Evolutionary conservation across 83 land plant genomes (phyloP), one percentile per base, ranked within the genome.

Genomic region (Thuja plicata): DNA sequence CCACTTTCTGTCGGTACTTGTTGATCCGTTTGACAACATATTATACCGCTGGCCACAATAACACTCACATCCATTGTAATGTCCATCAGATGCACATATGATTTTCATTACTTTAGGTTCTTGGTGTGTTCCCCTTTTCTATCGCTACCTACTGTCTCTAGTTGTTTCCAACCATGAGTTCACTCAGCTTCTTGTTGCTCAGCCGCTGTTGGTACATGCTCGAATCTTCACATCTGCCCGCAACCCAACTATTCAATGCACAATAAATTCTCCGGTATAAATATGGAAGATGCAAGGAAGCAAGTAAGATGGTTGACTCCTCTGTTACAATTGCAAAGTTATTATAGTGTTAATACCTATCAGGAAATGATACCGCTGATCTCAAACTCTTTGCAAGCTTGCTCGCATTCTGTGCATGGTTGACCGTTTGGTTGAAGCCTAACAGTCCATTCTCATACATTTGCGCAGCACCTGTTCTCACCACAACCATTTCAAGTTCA

Each of bases 361-460:
- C 87, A 16, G 81, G 82, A 41, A 71, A 87, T 4, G 50, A 15
- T 45, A 74, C n/a, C 24, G n/a, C 15, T 0, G 94, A 91, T 7
- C 89, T n/a, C 35, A 93, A 24, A 87, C 86, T 87, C 11, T 57
- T 66, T n/a, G 94, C 92, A 0, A 94, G 91, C 17, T 90, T 76
- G 62, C 91, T n/a, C 12, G 93, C 94, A 30, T 90, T 93, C 32
- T 94, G 92, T 24, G 91, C 79, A 84, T 88, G 80, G 79, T 91
- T 91, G 66, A 97, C 85, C 66, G 92, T 90, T 3, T 87, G 84
- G 90, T 94, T 94, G 88, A 94, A 97, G 91, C 99, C n/a, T n/a
- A n/a, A n/a, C n/a, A n/a, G n/a, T n/a, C n/a, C n/a, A n/a, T n/a
- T n/a, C n/a, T n/a, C n/a, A n/a, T n/a, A n/a, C n/a, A n/a, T n/a